Conservation (phyloP, 2,329 filamentous ascomycete genomes). For the Xylaria sp. region DNA sequence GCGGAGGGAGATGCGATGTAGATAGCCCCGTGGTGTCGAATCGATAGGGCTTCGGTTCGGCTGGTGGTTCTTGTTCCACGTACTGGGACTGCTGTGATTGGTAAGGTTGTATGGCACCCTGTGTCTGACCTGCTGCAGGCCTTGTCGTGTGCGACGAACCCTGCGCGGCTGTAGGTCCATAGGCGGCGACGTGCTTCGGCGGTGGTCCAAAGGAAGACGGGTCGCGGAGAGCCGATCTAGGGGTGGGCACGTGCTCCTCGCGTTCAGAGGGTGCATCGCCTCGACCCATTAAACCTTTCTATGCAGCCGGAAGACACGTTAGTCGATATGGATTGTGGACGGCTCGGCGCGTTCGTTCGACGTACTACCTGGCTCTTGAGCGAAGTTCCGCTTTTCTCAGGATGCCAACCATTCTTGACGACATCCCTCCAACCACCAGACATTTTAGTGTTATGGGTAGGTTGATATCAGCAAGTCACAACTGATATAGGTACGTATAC, state of each 20-base stretch:
- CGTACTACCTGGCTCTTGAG: slow-evolving; percentile 62
- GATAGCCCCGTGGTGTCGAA: slow-evolving; percentile 76
- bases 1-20: slow-evolving; percentile 75
- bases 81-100: slow-evolving; percentile 49
- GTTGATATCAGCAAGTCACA: neutral
- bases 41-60: slow-evolving; percentile 69
- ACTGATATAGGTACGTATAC: neutral
- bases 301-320: slow-evolving; percentile 20
- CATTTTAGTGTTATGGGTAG: slow-evolving; percentile 50
- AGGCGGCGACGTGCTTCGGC: slow-evolving; percentile 68
- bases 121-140: slow-evolving; percentile 36
- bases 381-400: slow-evolving; percentile 57
- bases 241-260: slow-evolving; percentile 58
- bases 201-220: slow-evolving; percentile 83
- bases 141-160: slow-evolving; percentile 34
- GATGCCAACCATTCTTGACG: slow-evolving; percentile 65
- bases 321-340: slow-evolving; percentile 18
- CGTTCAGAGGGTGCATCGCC: slow-evolving; percentile 48
- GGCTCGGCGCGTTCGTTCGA: slow-evolving; percentile 20
- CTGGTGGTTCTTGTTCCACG: slow-evolving; percentile 56
- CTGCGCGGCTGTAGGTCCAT: slow-evolving; percentile 14
- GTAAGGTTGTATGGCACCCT: slow-evolving; percentile 39
- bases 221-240: slow-evolving; percentile 78
- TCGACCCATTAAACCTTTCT: slow-evolving; percentile 61
- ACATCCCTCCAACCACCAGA: slow-evolving; percentile 58